Conservation (phyloP, 768 basidiomycete genomes). For the Auricularia sp. region DNA sequence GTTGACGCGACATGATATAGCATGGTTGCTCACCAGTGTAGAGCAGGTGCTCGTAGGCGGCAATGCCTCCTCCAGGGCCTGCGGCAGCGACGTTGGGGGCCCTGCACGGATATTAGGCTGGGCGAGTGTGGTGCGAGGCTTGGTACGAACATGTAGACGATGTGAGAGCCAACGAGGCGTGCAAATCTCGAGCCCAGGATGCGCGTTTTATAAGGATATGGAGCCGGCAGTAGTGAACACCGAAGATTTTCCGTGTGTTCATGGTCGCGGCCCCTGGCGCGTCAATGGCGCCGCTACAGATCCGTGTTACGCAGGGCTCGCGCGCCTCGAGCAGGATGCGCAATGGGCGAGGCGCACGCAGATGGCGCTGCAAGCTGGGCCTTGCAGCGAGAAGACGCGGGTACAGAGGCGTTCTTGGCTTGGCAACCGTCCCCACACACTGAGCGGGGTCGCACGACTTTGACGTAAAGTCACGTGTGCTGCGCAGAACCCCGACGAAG, state of each 20-base stretch:
- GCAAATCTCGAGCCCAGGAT: background rate
- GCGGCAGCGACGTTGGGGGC: background rate
- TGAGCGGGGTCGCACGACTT: too few species aligned
- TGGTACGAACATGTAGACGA: background rate
- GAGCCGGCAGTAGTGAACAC: conserved; percentile 30
- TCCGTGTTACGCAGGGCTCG: conserved; percentile 15
- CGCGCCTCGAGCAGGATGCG: background rate
- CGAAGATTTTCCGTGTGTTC: conserved; percentile 42
- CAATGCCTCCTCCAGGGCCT: conserved; percentile 1
- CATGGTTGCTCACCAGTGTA: conserved; percentile 39
- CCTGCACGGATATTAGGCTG: background rate
- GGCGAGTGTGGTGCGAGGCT: background rate
- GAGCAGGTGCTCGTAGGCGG: conserved; percentile 62
- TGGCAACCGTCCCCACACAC: background rate
- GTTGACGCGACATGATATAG: too few species aligned
- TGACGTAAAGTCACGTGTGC: too few species aligned
- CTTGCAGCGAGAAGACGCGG: too few species aligned
- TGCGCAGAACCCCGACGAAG: too few species aligned
- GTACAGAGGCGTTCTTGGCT: too few species aligned
- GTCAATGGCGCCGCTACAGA: conserved; percentile 48
- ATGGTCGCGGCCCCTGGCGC: conserved; percentile 12
- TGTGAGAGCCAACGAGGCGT: background rate
- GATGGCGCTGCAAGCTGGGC: too few species aligned
- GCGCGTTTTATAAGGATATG: background rate
- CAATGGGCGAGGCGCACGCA: too few species aligned